phyloP scores from a whole-genome alignment of 495 filamentous ascomycete genomes.

The Talaromyces liani region DNA sequence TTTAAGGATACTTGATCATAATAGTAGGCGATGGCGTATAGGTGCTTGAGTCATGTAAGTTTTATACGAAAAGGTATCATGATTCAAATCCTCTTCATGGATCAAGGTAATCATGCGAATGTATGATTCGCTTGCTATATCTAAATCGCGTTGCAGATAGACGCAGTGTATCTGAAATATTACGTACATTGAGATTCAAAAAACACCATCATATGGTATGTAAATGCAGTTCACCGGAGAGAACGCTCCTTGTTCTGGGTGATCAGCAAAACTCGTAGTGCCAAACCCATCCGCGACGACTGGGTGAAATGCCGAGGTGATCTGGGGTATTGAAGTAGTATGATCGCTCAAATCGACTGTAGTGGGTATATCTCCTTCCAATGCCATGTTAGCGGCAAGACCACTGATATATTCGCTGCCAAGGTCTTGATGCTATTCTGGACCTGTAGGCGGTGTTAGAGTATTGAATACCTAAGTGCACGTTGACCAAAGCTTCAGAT shows the following conservation, averaged over 20 bases:
- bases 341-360: background rate
- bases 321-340: background rate
- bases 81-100: background rate
- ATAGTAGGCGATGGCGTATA: no score
- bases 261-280: background rate
- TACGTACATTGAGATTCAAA: background rate
- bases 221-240: background rate
- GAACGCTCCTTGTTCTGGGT: background rate
- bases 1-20: no score
- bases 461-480: background rate
- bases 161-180: background rate
- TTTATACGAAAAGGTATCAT: background rate
- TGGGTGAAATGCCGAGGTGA: background rate
- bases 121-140: background rate
- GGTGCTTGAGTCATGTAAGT: no score
- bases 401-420: background rate
- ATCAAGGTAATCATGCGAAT: background rate
- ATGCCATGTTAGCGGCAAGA: background rate
- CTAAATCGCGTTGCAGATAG: background rate
- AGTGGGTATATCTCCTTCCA: background rate
- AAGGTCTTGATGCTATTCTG: constrained; percentile 9
- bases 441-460: constrained; percentile 2
- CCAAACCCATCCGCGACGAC: background rate
- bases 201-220: background rate
- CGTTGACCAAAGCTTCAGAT: background rate